These are phyloP conservation scores for Fonsecaea pedrosoi DNA, from an alignment of 2,329 filamentous ascomycete genomes.

Conservation along the genomic window DNA sequence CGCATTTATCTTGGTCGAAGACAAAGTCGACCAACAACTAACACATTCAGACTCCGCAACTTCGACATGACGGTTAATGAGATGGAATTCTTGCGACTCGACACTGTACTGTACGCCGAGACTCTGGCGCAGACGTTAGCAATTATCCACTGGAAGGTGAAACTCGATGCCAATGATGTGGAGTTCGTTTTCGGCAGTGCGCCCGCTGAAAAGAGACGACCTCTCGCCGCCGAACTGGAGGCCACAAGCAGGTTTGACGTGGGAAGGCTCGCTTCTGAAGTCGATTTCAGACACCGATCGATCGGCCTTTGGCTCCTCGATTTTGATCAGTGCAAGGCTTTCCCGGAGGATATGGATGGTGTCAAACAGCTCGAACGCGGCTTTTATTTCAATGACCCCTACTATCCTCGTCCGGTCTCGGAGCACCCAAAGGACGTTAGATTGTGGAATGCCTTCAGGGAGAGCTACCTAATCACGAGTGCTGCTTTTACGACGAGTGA, in stretches of 20 bases:
- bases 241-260: neutral
- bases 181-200: conserved; percentile 59
- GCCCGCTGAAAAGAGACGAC: neutral
- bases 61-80: conserved; percentile 47
- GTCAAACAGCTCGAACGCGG: conserved; percentile 51
- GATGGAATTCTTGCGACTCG: conserved; percentile 53
- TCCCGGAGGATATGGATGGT: conserved; percentile 51
- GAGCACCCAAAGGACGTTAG: conserved; percentile 17
- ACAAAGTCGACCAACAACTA: neutral
- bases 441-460: conserved; percentile 42
- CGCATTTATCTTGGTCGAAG: conserved; percentile 57
- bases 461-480: conserved; percentile 40
- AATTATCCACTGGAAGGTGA: conserved; percentile 57
- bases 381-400: conserved; percentile 61
- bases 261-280: neutral
- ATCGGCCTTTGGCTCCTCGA: conserved; percentile 58
- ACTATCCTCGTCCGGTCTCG: conserved; percentile 53
- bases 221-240: neutral
- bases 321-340: conserved; percentile 52
- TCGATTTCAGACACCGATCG: conserved; percentile 4
- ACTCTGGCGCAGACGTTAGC: conserved; percentile 60
- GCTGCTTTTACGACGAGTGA: conserved; percentile 2
- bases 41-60: conserved; percentile 22
- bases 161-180: conserved; percentile 61
- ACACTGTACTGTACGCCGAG: conserved; percentile 47